A percentile compares a stretch with the other conserved stretches of the same genome.
Evolutionary conservation across 176 grass and related monocot species (phyloP).

Genomic region (Juncus inflexus): DNA sequence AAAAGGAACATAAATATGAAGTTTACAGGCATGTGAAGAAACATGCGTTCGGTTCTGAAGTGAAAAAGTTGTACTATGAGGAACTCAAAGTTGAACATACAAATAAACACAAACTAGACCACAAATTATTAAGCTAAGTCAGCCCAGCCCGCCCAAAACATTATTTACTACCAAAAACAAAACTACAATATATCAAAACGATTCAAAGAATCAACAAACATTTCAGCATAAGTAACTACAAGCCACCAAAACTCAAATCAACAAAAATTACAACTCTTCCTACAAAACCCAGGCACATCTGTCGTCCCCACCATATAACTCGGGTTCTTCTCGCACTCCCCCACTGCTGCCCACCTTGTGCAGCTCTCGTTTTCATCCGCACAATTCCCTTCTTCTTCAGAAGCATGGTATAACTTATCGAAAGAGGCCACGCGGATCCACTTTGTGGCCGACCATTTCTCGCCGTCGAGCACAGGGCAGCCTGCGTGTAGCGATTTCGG

Average conservation of each 20-base stretch:
- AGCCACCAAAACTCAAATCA: constrained; percentile 18
- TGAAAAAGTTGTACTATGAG: not conserved
- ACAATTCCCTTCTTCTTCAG: constrained; percentile 45
- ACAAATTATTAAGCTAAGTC: not conserved
- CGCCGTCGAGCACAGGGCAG: constrained; percentile 69
- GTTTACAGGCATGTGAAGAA: too few species aligned
- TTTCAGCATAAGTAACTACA: too few species aligned
- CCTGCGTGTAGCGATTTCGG: constrained; percentile 71
- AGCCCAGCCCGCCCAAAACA: too few species aligned
- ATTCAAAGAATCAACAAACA: too few species aligned
- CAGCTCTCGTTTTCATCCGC: constrained; percentile 69
- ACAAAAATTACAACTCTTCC: constrained; percentile 79
- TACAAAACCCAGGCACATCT: constrained; percentile 54
- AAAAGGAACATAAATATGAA: too few species aligned
- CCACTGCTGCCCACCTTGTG: constrained; percentile 55
- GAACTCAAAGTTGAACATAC: not conserved
- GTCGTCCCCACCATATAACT: constrained; percentile 73
- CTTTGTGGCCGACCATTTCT: constrained; percentile 92
- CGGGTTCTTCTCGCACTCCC: constrained; percentile 82
- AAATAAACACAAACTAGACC: not conserved
- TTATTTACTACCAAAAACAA: too few species aligned
- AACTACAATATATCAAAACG: too few species aligned
- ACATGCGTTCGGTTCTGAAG: too few species aligned
- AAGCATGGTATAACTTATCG: constrained; percentile 48
- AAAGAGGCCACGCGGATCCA: constrained; percentile 83